Evolutionary conservation across 768 basidiomycete species (phyloP).

Genomic region (Boletus reticulatus): DNA sequence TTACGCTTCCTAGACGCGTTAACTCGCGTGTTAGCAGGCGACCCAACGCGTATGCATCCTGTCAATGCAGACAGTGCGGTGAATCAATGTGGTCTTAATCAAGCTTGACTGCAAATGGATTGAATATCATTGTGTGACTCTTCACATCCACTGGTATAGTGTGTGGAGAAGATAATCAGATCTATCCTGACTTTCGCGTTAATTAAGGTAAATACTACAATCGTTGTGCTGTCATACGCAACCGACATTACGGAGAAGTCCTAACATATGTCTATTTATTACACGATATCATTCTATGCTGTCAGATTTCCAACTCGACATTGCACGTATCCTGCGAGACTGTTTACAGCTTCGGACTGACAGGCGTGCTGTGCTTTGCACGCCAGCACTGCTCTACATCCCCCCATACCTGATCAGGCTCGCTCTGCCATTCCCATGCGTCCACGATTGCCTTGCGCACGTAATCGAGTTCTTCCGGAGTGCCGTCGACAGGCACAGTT

Average conservation of each 20-base stretch:
- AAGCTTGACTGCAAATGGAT: too few relatives aligned
- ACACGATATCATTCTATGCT: too few relatives aligned
- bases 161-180: too few relatives aligned
- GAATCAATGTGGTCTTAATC: neutral
- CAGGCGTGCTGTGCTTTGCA: neutral
- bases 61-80: neutral
- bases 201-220: too few relatives aligned
- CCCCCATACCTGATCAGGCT: constrained; percentile 1
- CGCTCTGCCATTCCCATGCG: constrained; percentile 19
- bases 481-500: neutral
- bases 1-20: constrained; percentile 23
- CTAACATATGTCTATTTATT: too few relatives aligned
- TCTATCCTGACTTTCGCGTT: too few relatives aligned
- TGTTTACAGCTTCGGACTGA: neutral
- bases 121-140: too few relatives aligned
- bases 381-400: constrained; percentile 14
- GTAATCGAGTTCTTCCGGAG: constrained; percentile 4
- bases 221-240: too few relatives aligned
- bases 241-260: too few relatives aligned
- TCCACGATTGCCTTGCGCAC: constrained; percentile 12
- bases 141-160: too few relatives aligned
- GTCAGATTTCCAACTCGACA: too few relatives aligned
- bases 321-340: too few relatives aligned
- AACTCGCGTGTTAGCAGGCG: constrained; percentile 24
- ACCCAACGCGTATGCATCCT: constrained; percentile 34